A percentile compares a stretch with the other conserved stretches of the same genome.
Evolutionary conservation across 2,329 filamentous ascomycete species (phyloP).

Genomic region (Microsporum audouinii): DNA sequence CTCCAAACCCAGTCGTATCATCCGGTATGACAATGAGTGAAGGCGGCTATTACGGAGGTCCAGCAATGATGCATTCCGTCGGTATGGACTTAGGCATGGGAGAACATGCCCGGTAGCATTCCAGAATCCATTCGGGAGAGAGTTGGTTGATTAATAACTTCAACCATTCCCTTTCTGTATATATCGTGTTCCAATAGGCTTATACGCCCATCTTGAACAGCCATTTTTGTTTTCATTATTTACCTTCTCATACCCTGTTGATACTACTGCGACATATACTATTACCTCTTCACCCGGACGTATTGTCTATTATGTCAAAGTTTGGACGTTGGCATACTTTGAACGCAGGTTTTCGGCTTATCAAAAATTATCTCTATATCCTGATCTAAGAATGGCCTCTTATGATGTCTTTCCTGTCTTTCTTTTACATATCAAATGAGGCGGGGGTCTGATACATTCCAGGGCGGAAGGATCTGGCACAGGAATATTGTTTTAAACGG

Average conservation of each 20-base stretch:
- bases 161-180: not conserved
- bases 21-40: constrained; percentile 1
- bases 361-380: not conserved
- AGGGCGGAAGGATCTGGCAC: not conserved
- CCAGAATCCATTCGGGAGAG: not conserved
- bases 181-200: not conserved
- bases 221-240: not conserved
- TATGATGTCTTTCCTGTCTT: not conserved
- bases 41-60: not conserved
- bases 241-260: not conserved
- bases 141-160: not conserved
- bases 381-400: not conserved
- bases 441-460: not conserved
- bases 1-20: not conserved
- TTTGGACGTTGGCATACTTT: not conserved
- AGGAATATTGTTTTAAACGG: not conserved
- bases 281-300: not conserved
- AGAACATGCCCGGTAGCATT: not conserved
- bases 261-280: not conserved
- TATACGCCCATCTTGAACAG: not conserved
- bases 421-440: not conserved
- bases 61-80: not conserved
- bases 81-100: not conserved
- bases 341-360: not conserved
- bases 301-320: not conserved